Evolutionary conservation across 371 early-diverging fungal species (phyloP).

Genomic region (Chytridiales sp.): DNA sequence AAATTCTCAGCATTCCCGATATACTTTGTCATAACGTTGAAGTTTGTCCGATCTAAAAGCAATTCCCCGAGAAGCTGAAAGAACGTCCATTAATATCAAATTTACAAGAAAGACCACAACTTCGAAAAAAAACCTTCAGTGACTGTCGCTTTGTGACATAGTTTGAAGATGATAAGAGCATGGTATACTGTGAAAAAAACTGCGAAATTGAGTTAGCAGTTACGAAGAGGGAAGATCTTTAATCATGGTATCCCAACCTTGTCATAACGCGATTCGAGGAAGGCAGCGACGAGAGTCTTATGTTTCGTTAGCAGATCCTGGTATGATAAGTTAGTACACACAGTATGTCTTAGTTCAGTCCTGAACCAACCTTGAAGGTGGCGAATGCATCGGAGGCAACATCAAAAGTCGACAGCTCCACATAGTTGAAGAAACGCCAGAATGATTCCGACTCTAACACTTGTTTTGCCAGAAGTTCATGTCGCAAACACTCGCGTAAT

Average conservation of each 20-base stretch:
- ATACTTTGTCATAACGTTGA: constrained; percentile 91
- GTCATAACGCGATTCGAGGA: constrained; percentile 87
- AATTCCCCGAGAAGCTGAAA: constrained; percentile 91
- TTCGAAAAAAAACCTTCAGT: constrained; percentile 72
- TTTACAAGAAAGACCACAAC: neutral
- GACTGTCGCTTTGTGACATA: constrained; percentile 98
- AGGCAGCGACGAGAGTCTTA: constrained; percentile 86
- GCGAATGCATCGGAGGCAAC: constrained; percentile 97
- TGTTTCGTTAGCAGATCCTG: constrained; percentile 92
- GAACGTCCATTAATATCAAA: neutral
- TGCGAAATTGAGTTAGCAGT: constrained; percentile 22
- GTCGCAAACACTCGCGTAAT: constrained; percentile 91
- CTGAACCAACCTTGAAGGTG: constrained; percentile 73
- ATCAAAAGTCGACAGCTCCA: constrained; percentile 95
- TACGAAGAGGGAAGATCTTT: neutral
- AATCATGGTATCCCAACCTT: constrained; percentile 47
- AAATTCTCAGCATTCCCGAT: constrained; percentile 90
- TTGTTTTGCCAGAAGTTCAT: constrained; percentile 85
- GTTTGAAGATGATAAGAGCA: constrained; percentile 82
- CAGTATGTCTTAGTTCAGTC: neutral
- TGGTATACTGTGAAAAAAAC: constrained; percentile 89
- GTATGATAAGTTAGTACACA: neutral
- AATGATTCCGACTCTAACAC: constrained; percentile 82
- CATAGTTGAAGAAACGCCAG: constrained; percentile 90
- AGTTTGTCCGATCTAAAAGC: constrained; percentile 92